Conservation (phyloP, 169 alveolate species). For the Cryptosporidium bovis region DNA sequence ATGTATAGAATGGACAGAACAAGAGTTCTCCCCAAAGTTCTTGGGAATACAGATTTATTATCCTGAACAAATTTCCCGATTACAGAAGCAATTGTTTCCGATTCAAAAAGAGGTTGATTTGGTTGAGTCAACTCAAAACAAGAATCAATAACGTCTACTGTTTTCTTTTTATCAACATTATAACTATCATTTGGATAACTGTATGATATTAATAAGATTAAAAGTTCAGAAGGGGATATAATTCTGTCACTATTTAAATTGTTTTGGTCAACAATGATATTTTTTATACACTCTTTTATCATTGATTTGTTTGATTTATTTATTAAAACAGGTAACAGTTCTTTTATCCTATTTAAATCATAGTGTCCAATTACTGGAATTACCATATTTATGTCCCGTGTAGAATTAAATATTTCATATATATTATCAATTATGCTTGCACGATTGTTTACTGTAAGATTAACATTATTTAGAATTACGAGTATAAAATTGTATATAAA, state of each 20-base stretch:
- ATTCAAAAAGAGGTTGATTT: constrained; percentile 57
- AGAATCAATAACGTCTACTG: constrained; percentile 59
- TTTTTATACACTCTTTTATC: constrained; percentile 45
- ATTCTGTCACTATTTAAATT: background rate
- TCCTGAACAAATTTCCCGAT: constrained; percentile 70
- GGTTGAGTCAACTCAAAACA: constrained; percentile 62
- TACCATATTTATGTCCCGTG: constrained; percentile 5
- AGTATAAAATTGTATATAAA: constrained; percentile 14
- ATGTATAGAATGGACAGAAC: constrained; percentile 49
- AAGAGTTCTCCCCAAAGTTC: constrained; percentile 70
- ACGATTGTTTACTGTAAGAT: background rate
- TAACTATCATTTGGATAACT: constrained; percentile 47
- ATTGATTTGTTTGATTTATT: constrained; percentile 27
- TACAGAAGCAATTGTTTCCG: constrained; percentile 69
- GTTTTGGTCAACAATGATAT: background rate
- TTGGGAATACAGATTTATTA: constrained; percentile 48
- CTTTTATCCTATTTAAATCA: constrained; percentile 43
- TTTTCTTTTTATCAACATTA: constrained; percentile 23
- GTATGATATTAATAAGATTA: constrained; percentile 34
- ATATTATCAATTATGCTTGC: constrained; percentile 8
- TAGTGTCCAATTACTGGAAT: constrained; percentile 47
- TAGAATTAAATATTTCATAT: constrained; percentile 32
- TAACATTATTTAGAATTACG: constrained; percentile 8
- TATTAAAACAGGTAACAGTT: constrained; percentile 24
- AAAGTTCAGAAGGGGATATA: constrained; percentile 36